Conservation (phyloP, 331 rosid genomes). For the Spiraea crenata region DNA sequence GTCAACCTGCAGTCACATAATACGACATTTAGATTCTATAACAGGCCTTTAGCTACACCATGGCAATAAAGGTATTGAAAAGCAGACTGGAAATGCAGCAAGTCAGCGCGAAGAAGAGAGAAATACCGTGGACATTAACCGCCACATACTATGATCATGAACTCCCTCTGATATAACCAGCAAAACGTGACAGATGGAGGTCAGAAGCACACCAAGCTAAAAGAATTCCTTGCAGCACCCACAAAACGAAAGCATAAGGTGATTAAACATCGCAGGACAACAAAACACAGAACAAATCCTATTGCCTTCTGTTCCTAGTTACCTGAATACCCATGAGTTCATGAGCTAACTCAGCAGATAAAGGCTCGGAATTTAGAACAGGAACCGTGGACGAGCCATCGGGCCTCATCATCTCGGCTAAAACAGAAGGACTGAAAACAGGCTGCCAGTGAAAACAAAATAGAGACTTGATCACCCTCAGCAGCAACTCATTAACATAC, state of each 20-base stretch:
- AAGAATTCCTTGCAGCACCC: conserved; percentile 63
- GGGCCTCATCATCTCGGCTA: conserved; percentile 87
- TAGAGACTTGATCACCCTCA: conserved; percentile 5
- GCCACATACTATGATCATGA: conserved; percentile 76
- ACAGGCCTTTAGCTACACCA: background rate
- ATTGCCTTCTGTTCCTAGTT: conserved; percentile 1
- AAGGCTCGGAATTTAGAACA: conserved; percentile 57
- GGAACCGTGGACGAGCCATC: conserved; percentile 77
- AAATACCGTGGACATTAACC: conserved; percentile 66
- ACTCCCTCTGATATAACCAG: conserved; percentile 88
- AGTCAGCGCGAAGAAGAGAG: conserved; percentile 2
- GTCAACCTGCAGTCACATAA: conserved; percentile 58
- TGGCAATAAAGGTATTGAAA: background rate
- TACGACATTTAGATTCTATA: background rate
- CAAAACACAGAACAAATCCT: background rate
- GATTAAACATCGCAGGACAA: conserved; percentile 24
- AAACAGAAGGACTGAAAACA: conserved; percentile 71
- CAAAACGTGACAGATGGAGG: conserved; percentile 66
- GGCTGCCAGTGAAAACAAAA: conserved; percentile 49
- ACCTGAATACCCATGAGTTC: conserved; percentile 89
- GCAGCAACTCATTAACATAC: background rate
- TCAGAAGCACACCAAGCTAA: conserved; percentile 74
- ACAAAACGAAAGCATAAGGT: conserved; percentile 29
- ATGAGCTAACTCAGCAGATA: conserved; percentile 84
- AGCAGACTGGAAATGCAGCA: background rate